These are phyloP conservation scores for Fibroporia radiculosa DNA, from an alignment of 768 basidiomycete species.

Conservation along the genomic window DNA sequence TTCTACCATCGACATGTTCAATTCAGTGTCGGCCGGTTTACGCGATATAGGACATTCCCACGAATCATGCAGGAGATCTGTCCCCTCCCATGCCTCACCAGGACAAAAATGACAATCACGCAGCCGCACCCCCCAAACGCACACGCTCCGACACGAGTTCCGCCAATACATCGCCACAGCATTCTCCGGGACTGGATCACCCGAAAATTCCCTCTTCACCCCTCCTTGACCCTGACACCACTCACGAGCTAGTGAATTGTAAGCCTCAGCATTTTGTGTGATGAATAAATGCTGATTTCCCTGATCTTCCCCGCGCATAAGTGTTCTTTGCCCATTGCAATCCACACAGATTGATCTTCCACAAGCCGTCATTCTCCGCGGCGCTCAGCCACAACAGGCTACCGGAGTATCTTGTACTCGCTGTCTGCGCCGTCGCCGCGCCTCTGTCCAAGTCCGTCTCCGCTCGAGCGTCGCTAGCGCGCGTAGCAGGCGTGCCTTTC, in stretches of 20 bases:
- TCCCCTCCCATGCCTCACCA: neutral
- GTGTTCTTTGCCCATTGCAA: conserved; percentile 82
- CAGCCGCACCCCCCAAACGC: neutral
- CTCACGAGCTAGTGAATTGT: conserved; percentile 71
- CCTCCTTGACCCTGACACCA: conserved; percentile 50
- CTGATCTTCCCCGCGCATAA: conserved; percentile 21
- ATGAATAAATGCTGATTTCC: conserved; percentile 4
- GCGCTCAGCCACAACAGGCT: conserved; percentile 59
- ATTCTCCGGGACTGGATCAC: neutral
- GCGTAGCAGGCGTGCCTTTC: conserved; percentile 29
- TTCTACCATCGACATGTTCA: neutral
- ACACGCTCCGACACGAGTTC: neutral
- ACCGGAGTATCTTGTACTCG: conserved; percentile 62
- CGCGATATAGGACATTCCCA: neutral
- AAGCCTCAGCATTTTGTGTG: conserved; percentile 22
- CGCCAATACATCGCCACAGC: neutral
- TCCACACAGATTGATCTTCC: conserved; percentile 67
- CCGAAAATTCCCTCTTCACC: conserved; percentile 18
- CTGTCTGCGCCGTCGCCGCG: conserved; percentile 73
- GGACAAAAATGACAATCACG: neutral
- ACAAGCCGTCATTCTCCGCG: conserved; percentile 70
- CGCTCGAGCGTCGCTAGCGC: conserved; percentile 42
- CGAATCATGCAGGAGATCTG: neutral
- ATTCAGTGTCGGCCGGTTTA: neutral
- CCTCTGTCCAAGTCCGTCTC: conserved; percentile 63